Evolutionary conservation across 768 basidiomycete genomes (phyloP), one percentile per base, ranked within the genome.

Genomic region (Candolleomyces aberdarensis): DNA sequence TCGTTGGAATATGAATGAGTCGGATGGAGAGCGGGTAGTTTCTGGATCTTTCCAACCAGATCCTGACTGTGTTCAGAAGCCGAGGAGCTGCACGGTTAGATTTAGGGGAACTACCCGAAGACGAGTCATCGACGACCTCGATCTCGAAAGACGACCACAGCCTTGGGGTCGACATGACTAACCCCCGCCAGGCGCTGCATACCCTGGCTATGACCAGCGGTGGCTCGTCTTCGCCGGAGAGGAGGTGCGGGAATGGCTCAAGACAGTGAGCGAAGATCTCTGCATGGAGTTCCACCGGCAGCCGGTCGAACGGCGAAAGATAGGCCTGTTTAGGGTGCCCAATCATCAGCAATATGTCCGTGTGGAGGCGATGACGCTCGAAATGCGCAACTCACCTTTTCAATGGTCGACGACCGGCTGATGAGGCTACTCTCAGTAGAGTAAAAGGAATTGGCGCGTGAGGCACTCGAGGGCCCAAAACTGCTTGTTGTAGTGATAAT

Each of bases 91-190:
- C 10, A 22, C 8, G 54, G 32, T 5, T 31, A 39, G n/a, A 19
- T 14, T 20, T 41, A 32, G 65, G 58, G 20, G 49, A 22, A 5
- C 58, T 64, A 53, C 39, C 53, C 40, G 57, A 50, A 26, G 57
- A 52, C 36, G 59, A 63, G 22, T 63, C 66, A 58, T 64, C 67
- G 40, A 63, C 56, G 32, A 76, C 62, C 20, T 75, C 69, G 61
- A 81, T 63, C 57, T 72, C 68, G 58, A 85, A 78, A 0, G 77
- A 74, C 14, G 78, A 75, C 83, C 83, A 85, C 26, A 85, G 67
- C 56, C 71, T 73, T 9, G 83, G 79, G 0, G 77, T 78, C 7
- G 69, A 67, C 15, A 72, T 52, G 26, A 71, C 76, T 14, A 83
- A 58, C 4, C 67, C 58, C 62, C 75, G 75, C 83, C 83, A 84